Evolutionary conservation across 2,329 filamentous ascomycete genomes (phyloP).

Genomic region (Aspergillus novofumigatus): DNA sequence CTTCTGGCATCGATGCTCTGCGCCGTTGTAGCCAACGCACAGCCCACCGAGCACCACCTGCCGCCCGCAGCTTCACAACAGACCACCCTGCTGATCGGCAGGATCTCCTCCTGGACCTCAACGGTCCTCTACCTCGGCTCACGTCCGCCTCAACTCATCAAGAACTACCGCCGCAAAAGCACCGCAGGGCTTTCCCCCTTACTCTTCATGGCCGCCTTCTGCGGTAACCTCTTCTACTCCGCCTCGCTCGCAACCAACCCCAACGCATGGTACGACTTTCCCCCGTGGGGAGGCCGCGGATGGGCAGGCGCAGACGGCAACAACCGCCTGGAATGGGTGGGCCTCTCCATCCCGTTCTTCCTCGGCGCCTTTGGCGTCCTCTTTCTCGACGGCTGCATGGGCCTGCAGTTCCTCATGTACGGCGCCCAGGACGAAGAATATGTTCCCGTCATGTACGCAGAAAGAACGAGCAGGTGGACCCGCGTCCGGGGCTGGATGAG

Average conservation of each 20-base stretch:
- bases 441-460: conserved; percentile 45
- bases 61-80: conserved; percentile 17
- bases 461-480: conserved; percentile 48
- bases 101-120: conserved; percentile 54
- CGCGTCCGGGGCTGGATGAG: conserved; percentile 62
- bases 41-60: conserved; percentile 26
- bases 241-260: conserved; percentile 60
- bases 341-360: conserved; percentile 59
- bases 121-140: conserved; percentile 56
- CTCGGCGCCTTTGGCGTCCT: conserved; percentile 63
- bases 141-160: conserved; percentile 61
- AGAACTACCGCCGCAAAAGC: conserved; percentile 60
- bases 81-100: conserved; percentile 41
- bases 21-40: conserved; percentile 41
- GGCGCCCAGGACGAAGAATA: conserved; percentile 44
- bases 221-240: conserved; percentile 65
- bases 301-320: conserved; percentile 58
- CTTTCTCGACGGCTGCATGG: conserved; percentile 58
- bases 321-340: conserved; percentile 53
- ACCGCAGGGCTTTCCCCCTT: conserved; percentile 60
- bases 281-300: conserved; percentile 54
- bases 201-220: conserved; percentile 63
- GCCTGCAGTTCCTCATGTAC: conserved; percentile 60
- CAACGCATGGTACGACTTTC: conserved; percentile 56
- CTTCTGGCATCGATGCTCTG: conserved; percentile 44